Percentiles rank a stretch among this genome's conserved stretches.
Evolutionary conservation across 2,329 filamentous ascomycete genomes (phyloP).

Genomic region (Orbilia quercus): DNA sequence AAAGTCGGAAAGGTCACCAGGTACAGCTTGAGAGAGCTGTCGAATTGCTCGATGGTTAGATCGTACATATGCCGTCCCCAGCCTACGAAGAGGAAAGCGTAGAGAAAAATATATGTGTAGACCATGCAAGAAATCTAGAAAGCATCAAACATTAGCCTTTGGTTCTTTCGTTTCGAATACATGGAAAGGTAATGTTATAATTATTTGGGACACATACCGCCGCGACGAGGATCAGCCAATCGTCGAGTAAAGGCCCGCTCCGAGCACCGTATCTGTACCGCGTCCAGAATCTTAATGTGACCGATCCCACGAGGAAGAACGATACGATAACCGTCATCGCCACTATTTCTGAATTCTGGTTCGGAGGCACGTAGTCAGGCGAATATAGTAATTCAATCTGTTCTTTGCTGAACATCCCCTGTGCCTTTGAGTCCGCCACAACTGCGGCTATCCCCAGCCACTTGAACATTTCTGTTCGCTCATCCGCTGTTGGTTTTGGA

Average conservation of each 20-base stretch:
- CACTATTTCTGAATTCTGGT: constrained; percentile 6
- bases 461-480: constrained; percentile 18
- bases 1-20: constrained; percentile 11
- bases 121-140: constrained; percentile 17
- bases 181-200: too few species aligned
- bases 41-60: constrained; percentile 18
- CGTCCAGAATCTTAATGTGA: constrained; percentile 17
- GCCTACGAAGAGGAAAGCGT: constrained; percentile 20
- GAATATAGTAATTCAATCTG: constrained; percentile 25
- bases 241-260: constrained; percentile 16
- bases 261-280: constrained; percentile 15
- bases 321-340: constrained; percentile 10
- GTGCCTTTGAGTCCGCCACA: background rate
- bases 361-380: constrained; percentile 27
- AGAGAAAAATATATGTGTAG: constrained; percentile 17
- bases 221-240: constrained; percentile 18
- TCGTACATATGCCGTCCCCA: constrained; percentile 22
- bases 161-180: too few species aligned
- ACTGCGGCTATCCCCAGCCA: background rate
- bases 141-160: background rate
- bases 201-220: constrained; percentile 3
- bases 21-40: constrained; percentile 11
- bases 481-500: constrained; percentile 14
- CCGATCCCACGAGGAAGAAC: constrained; percentile 12
- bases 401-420: constrained; percentile 1